Percentiles rank a stretch among this genome's conserved stretches.
Evolutionary conservation across 2,329 filamentous ascomycete species (phyloP).

Genomic region (Berkeleyomyces rouxiae): DNA sequence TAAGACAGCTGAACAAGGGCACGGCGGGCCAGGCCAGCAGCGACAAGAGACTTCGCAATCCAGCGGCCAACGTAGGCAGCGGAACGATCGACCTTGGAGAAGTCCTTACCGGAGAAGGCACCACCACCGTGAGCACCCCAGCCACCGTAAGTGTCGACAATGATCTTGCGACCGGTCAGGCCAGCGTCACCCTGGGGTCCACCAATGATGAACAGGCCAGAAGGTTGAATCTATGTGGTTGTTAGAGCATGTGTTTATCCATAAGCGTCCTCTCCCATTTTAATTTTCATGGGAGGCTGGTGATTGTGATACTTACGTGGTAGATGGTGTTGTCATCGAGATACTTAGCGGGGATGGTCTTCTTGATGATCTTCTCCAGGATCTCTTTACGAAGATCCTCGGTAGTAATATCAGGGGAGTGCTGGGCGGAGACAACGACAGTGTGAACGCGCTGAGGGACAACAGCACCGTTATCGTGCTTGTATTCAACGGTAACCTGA

Average conservation of each 20-base stretch:
- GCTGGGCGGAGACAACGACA: slow-evolving; percentile 90
- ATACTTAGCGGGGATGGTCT: slow-evolving; percentile 81
- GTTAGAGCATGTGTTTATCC: slow-evolving; percentile 8
- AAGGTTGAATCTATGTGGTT: slow-evolving; percentile 64
- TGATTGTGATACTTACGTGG: slow-evolving; percentile 47
- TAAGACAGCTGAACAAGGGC: slow-evolving; percentile 96
- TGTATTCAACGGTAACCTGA: slow-evolving; percentile 97
- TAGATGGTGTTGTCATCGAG: slow-evolving; percentile 88
- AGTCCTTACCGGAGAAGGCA: slow-evolving; percentile 99
- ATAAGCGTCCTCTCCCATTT: not conserved
- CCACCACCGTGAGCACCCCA: slow-evolving; percentile 99
- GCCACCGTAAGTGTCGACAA: slow-evolving; percentile 98
- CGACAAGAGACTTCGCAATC: slow-evolving; percentile 96
- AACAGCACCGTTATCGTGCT: slow-evolving; percentile 87
- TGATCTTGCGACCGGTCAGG: slow-evolving; percentile 97
- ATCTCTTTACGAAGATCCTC: slow-evolving; percentile 90
- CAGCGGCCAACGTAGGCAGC: slow-evolving; percentile 94
- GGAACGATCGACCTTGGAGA: slow-evolving; percentile 99
- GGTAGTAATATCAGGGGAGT: slow-evolving; percentile 73
- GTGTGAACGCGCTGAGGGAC: slow-evolving; percentile 88
- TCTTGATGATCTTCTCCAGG: slow-evolving; percentile 92
- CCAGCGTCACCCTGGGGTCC: slow-evolving; percentile 97
- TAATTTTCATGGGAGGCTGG: not conserved
- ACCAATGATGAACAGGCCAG: slow-evolving; percentile 96
- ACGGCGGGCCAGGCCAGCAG: slow-evolving; percentile 76